phyloP scores from a whole-genome alignment of 331 rosid genomes.

The Malus hybrid region DNA sequence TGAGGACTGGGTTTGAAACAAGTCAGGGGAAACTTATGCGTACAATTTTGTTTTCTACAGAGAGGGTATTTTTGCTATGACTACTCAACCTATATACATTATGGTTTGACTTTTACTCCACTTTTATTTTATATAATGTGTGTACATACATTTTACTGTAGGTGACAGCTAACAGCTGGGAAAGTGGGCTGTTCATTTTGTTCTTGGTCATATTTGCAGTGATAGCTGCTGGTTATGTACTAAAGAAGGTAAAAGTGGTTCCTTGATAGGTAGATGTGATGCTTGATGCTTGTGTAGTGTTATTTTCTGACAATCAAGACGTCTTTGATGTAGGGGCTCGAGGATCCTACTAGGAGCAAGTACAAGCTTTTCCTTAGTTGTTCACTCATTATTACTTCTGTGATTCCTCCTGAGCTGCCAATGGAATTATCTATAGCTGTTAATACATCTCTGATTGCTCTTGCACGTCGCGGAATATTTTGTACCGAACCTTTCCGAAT shows the following conservation, averaged over 20 bases:
- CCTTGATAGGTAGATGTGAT: slow-evolving; percentile 8
- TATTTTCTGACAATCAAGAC: slow-evolving; percentile 8
- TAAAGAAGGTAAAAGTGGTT: slow-evolving; percentile 57
- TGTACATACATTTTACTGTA: slow-evolving; percentile 7
- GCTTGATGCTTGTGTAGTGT: slow-evolving; percentile 11
- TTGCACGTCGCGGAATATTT: slow-evolving; percentile 88
- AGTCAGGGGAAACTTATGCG: slow-evolving; percentile 99
- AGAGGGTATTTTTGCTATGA: slow-evolving; percentile 52
- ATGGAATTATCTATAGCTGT: slow-evolving; percentile 99
- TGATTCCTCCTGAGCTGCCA: slow-evolving; percentile 98
- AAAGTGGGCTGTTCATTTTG: slow-evolving; percentile 89
- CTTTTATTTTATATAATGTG: background rate
- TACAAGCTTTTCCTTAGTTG: slow-evolving; percentile 96
- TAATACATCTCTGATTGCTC: slow-evolving; percentile 95
- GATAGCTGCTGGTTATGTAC: slow-evolving; percentile 98
- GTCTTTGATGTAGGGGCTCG: slow-evolving; percentile 64
- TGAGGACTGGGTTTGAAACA: slow-evolving; percentile 97
- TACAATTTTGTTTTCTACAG: slow-evolving; percentile 93
- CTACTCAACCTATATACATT: background rate
- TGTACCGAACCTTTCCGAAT: slow-evolving; percentile 98
- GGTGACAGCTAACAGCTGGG: slow-evolving; percentile 99
- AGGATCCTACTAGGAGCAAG: slow-evolving; percentile 99
- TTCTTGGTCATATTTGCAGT: slow-evolving; percentile 93
- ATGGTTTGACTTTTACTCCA: background rate
- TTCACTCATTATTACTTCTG: slow-evolving; percentile 98